These are phyloP conservation scores for Lanmaoa pseudosensibilis DNA, from an alignment of 768 basidiomycete genomes.

Conservation along the genomic window DNA sequence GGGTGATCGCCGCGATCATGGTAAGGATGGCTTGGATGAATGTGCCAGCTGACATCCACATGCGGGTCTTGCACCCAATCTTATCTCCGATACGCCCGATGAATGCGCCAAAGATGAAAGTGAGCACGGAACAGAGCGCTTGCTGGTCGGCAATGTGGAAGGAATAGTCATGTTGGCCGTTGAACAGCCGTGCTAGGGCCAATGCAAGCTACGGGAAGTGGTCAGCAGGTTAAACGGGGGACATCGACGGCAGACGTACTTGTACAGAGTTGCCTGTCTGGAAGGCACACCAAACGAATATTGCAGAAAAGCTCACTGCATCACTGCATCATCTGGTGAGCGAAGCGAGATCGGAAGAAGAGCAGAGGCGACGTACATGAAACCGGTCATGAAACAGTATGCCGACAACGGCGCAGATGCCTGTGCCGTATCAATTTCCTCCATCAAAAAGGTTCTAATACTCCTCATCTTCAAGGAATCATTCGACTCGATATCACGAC, in stretches of 20 bases:
- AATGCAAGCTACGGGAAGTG: constrained; percentile 59
- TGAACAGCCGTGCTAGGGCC: constrained; percentile 80
- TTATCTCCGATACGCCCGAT: constrained; percentile 83
- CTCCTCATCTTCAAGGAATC: constrained; percentile 1
- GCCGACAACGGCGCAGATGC: constrained; percentile 56
- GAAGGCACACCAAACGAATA: constrained; percentile 85
- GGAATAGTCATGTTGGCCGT: constrained; percentile 45
- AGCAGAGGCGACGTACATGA: constrained; percentile 50
- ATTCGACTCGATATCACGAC: constrained; percentile 21
- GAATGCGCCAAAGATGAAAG: constrained; percentile 78
- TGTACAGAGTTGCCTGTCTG: constrained; percentile 79
- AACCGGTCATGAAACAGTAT: constrained; percentile 80
- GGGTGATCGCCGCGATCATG: constrained; percentile 65
- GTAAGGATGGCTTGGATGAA: constrained; percentile 75
- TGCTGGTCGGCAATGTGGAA: constrained; percentile 86
- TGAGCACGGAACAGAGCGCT: constrained; percentile 73
- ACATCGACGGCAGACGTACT: constrained; percentile 32
- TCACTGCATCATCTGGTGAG: constrained; percentile 43
- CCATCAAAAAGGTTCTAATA: constrained; percentile 15
- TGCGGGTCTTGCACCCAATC: constrained; percentile 68
- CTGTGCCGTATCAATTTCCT: constrained; percentile 26
- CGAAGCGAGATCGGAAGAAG: not conserved
- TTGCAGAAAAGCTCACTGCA: constrained; percentile 70
- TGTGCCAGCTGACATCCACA: constrained; percentile 73
- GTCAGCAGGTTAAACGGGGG: not conserved